phyloP scores from a whole-genome alignment of 2,329 filamentous ascomycete genomes.

The Colletotrichum agaves region DNA sequence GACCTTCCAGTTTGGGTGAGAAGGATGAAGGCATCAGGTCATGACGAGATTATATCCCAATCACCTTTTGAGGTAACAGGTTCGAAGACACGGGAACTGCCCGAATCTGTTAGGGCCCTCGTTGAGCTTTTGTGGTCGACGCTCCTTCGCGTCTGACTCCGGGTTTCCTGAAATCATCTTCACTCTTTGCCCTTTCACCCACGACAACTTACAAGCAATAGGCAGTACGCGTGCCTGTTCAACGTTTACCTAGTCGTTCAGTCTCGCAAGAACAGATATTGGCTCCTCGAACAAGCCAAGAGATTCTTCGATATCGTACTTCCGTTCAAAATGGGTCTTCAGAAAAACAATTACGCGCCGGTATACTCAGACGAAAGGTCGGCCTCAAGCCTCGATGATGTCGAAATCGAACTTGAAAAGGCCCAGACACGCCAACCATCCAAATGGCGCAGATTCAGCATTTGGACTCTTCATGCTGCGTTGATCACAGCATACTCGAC shows the following conservation, averaged over 20 bases:
- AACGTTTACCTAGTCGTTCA: neutral
- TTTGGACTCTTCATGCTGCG: constrained; percentile 22
- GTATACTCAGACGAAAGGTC: constrained; percentile 20
- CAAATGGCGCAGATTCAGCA: neutral
- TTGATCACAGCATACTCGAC: constrained; percentile 19
- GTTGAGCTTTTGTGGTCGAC: too few species aligned
- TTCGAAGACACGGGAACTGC: neutral
- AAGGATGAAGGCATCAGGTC: neutral
- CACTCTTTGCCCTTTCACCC: neutral
- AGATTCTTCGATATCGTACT: neutral
- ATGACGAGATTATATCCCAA: neutral
- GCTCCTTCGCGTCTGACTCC: too few species aligned
- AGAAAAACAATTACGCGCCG: constrained; percentile 9
- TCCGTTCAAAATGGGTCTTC: neutral
- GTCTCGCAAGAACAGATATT: neutral
- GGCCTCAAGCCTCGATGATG: constrained; percentile 14
- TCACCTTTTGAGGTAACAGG: neutral
- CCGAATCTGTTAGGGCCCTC: neutral
- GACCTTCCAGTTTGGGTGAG: constrained; percentile 27
- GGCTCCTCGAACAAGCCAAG: neutral
- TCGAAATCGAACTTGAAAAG: constrained; percentile 2
- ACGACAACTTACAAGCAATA: neutral
- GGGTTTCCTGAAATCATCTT: too few species aligned
- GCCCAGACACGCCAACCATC: neutral
- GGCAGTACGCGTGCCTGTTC: too few species aligned